Conservation (phyloP, 2,329 filamentous ascomycete genomes). For the Cordyceps cateniannulata region DNA sequence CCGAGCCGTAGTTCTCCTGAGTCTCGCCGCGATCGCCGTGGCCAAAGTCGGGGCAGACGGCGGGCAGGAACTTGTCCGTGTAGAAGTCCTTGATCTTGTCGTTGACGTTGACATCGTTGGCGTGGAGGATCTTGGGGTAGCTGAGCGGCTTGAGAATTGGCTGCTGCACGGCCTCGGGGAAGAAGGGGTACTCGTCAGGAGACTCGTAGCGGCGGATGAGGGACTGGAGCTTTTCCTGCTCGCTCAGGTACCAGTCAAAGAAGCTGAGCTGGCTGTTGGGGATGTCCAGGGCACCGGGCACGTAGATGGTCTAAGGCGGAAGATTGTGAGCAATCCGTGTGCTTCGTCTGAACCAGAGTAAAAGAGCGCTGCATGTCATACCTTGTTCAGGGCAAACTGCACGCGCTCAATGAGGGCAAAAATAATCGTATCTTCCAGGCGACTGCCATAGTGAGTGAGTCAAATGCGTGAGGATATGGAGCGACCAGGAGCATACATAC, state of each 20-base stretch:
- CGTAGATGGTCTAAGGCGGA: constrained; percentile 63
- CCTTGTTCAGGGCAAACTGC: constrained; percentile 85
- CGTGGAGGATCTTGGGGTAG: constrained; percentile 83
- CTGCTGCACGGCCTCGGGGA: constrained; percentile 69
- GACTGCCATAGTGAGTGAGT: constrained; percentile 46
- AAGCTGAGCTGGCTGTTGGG: constrained; percentile 70
- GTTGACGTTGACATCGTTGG: constrained; percentile 89
- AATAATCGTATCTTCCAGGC: constrained; percentile 94
- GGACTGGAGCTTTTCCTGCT: constrained; percentile 88
- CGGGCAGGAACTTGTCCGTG: constrained; percentile 73
- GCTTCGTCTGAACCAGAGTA: not conserved
- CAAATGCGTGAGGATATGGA: not conserved
- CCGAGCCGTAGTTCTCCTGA: constrained; percentile 91
- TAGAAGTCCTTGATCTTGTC: constrained; percentile 80
- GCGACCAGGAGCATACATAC: constrained; percentile 45
- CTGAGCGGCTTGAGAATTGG: constrained; percentile 82
- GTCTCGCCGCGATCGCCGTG: constrained; percentile 74
- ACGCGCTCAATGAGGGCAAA: constrained; percentile 95
- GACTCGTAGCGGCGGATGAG: constrained; percentile 91
- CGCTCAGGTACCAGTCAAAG: constrained; percentile 86
- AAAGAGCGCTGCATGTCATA: constrained; percentile 9
- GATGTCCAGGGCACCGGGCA: constrained; percentile 70
- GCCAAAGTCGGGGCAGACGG: constrained; percentile 72
- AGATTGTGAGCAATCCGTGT: not conserved
- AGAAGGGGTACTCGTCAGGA: constrained; percentile 97